Percentiles rank a stretch among this genome's conserved stretches.
Evolutionary conservation across 208 protist species (phyloP).

Genomic region (Sergeia podlipaevii): DNA sequence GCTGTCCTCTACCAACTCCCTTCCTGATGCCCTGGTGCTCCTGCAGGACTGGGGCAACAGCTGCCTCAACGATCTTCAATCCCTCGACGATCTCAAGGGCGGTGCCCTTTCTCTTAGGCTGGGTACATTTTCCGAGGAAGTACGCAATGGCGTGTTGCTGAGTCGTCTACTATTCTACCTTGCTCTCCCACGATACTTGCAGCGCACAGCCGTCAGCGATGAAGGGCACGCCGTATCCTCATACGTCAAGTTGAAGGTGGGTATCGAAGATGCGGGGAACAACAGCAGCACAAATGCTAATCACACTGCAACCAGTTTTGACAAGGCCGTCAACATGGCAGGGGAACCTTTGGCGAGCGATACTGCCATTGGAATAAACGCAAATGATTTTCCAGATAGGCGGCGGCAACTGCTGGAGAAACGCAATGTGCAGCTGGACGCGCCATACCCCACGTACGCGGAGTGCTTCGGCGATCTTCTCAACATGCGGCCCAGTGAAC

Average conservation of each 20-base stretch:
- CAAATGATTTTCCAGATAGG: slow-evolving; percentile 35
- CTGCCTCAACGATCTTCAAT: slow-evolving; percentile 80
- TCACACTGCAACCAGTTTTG: too few relatives aligned
- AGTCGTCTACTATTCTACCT: slow-evolving; percentile 88
- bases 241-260: background rate
- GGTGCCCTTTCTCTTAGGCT: slow-evolving; percentile 66
- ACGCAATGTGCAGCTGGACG: slow-evolving; percentile 77
- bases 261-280: too few relatives aligned
- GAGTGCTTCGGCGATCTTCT: slow-evolving; percentile 87
- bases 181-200: slow-evolving; percentile 76
- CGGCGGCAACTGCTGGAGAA: slow-evolving; percentile 69
- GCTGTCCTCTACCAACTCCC: slow-evolving; percentile 45
- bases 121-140: slow-evolving; percentile 73
- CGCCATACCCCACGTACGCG: slow-evolving; percentile 78
- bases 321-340: too few relatives aligned
- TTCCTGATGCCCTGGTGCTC: slow-evolving; percentile 79
- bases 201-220: slow-evolving; percentile 28
- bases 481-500: slow-evolving; percentile 36
- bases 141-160: slow-evolving; percentile 71
- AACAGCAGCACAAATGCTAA: background rate
- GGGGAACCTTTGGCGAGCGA: background rate
- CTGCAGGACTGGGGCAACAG: slow-evolving; percentile 85
- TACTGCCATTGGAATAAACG: slow-evolving; percentile 4
- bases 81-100: slow-evolving; percentile 76
- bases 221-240: slow-evolving; percentile 15